These are phyloP conservation scores for Claviceps cyperi DNA, from an alignment of 2,329 filamentous ascomycete species.

Conservation along the genomic window DNA sequence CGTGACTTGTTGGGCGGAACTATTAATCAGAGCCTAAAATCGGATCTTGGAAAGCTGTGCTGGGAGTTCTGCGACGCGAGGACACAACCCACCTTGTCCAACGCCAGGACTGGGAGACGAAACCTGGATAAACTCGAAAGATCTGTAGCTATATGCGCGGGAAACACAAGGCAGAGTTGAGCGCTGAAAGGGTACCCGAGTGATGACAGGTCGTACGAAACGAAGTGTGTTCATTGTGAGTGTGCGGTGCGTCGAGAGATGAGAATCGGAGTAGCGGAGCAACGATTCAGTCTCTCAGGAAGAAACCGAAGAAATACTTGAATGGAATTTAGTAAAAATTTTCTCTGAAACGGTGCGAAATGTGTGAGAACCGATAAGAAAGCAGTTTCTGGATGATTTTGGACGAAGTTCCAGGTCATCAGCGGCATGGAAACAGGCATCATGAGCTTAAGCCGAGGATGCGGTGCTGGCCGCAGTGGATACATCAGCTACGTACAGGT, in stretches of 20 bases:
- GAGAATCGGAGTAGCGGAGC: background rate
- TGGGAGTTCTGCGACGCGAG: background rate
- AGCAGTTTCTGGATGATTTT: background rate
- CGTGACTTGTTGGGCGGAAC: constrained; percentile 48
- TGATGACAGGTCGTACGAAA: constrained; percentile 43
- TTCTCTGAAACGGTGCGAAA: background rate
- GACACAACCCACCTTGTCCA: constrained; percentile 52
- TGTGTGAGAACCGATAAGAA: background rate
- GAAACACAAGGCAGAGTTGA: constrained; percentile 40
- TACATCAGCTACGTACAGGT: too few relatives aligned
- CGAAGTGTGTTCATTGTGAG: constrained; percentile 38
- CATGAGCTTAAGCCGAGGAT: constrained; percentile 16
- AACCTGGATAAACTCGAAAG: constrained; percentile 71
- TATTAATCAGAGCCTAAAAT: background rate
- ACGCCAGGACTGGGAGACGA: constrained; percentile 80
- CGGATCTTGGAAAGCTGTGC: too few relatives aligned
- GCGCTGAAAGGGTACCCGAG: constrained; percentile 32
- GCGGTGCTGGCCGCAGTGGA: background rate
- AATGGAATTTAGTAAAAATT: background rate
- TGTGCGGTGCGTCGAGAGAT: background rate
- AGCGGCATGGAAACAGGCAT: constrained; percentile 14
- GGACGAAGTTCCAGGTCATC: constrained; percentile 1
- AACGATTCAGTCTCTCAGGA: background rate
- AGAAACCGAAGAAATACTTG: background rate
- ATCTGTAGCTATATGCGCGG: constrained; percentile 36